phyloP scores from a whole-genome alignment of 2,329 filamentous ascomycete species.

The Stenocarpella maydis region DNA sequence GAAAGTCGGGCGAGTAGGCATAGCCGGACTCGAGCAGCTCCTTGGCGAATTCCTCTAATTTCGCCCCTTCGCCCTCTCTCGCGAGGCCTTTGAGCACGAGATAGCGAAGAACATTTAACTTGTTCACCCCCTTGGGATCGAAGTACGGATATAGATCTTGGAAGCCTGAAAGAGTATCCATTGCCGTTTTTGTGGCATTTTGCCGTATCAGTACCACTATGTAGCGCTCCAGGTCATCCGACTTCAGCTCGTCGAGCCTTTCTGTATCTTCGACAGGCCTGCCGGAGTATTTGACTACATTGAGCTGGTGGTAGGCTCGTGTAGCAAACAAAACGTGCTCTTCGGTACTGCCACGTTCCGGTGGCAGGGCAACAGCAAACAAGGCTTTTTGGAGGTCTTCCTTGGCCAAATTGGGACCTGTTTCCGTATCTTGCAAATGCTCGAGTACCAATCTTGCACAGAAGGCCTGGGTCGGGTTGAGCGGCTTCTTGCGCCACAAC shows the following conservation, averaged over 20 bases:
- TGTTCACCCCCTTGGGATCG: conserved; percentile 27
- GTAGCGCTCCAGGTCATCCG: conserved; percentile 43
- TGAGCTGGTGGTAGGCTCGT: conserved; percentile 51
- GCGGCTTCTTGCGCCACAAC: conserved; percentile 52
- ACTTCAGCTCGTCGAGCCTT: conserved; percentile 34
- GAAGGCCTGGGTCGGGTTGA: conserved; percentile 74
- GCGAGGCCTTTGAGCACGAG: conserved; percentile 68
- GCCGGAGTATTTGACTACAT: conserved; percentile 1
- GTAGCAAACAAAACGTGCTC: conserved; percentile 59
- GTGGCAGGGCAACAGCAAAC: conserved; percentile 51
- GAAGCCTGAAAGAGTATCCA: conserved; percentile 49
- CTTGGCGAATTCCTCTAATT: conserved; percentile 64
- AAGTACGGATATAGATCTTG: conserved; percentile 43
- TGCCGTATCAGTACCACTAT: conserved; percentile 61
- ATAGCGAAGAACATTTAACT: conserved; percentile 52
- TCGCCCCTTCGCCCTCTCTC: conserved; percentile 63
- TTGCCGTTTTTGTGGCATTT: conserved; percentile 63
- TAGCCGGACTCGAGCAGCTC: conserved; percentile 59
- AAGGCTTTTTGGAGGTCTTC: conserved; percentile 56
- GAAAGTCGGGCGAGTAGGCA: conserved; percentile 54
- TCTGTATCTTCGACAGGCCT: background rate
- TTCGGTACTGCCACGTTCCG: conserved; percentile 50
- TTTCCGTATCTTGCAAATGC: conserved; percentile 68
- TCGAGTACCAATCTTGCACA: conserved; percentile 59
- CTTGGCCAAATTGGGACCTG: conserved; percentile 47